These are phyloP conservation scores for Candida jianshihensis DNA, from an alignment of 805 yeast species.

Conservation along the genomic window DNA sequence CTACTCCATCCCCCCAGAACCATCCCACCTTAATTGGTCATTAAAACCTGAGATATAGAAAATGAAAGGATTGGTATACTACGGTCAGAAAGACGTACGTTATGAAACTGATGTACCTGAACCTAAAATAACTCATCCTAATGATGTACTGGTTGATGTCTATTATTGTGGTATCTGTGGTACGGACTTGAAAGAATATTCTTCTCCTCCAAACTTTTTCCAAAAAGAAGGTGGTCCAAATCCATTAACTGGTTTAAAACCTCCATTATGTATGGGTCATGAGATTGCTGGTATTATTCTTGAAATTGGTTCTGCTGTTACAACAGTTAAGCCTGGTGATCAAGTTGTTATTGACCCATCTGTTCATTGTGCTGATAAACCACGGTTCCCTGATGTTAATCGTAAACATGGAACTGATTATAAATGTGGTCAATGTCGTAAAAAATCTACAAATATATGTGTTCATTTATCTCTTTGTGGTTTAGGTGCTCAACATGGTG, in stretches of 20 bases:
- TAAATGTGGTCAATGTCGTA: slow-evolving; percentile 42
- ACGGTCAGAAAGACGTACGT: slow-evolving; percentile 38
- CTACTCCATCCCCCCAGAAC: not conserved
- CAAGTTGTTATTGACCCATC: slow-evolving; percentile 59
- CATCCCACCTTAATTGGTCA: no score
- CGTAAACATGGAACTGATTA: slow-evolving; percentile 19
- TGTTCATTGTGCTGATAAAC: slow-evolving; percentile 46
- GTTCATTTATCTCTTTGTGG: slow-evolving; percentile 43
- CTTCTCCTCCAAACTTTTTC: slow-evolving; percentile 53
- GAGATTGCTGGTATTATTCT: slow-evolving; percentile 42
- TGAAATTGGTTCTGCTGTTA: slow-evolving; percentile 41
- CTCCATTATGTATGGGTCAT: slow-evolving; percentile 48
- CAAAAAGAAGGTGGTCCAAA: slow-evolving; percentile 31
- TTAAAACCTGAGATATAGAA: not conserved
- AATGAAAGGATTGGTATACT: slow-evolving; percentile 45
- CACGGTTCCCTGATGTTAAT: slow-evolving; percentile 29
- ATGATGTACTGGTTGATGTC: slow-evolving; percentile 39
- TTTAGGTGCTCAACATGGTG: slow-evolving; percentile 51
- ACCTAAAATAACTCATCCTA: slow-evolving; percentile 29
- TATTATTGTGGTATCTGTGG: slow-evolving; percentile 60
- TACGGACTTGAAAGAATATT: slow-evolving; percentile 50
- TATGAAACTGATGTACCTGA: slow-evolving; percentile 29
- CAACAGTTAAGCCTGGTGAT: slow-evolving; percentile 41
- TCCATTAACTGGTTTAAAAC: slow-evolving; percentile 31
- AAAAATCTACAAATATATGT: slow-evolving; percentile 49